These are phyloP conservation scores for Talaromyces atroroseus DNA, from an alignment of 2,329 filamentous ascomycete genomes.

Conservation along the genomic window DNA sequence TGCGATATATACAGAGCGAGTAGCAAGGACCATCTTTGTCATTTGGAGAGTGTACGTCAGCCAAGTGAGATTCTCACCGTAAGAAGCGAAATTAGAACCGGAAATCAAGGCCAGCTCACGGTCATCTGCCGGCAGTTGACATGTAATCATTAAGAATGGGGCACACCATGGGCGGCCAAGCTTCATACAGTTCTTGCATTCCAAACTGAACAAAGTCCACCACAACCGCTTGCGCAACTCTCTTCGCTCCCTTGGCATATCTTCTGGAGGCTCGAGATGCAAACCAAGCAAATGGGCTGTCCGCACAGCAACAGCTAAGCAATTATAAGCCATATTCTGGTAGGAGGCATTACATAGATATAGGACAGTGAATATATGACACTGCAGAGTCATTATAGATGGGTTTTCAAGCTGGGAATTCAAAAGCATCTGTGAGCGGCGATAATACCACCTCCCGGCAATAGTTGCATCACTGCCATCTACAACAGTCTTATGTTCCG, in stretches of 20 bases:
- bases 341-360: conserved; percentile 48
- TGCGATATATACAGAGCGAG: conserved; percentile 28
- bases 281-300: conserved; percentile 46
- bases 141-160: conserved; percentile 29
- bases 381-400: conserved; percentile 45
- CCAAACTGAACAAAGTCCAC: conserved; percentile 49
- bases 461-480: conserved; percentile 35
- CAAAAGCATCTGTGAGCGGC: conserved; percentile 43
- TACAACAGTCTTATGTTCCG: conserved; percentile 11
- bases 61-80: conserved; percentile 34
- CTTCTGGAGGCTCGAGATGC: conserved; percentile 41
- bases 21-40: conserved; percentile 31
- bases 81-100: conserved; percentile 28
- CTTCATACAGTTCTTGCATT: conserved; percentile 45
- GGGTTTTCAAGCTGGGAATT: conserved; percentile 45
- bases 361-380: conserved; percentile 40
- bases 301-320: conserved; percentile 38
- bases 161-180: conserved; percentile 43
- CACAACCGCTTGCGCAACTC: conserved; percentile 49
- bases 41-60: conserved; percentile 34
- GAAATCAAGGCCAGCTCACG: conserved; percentile 24
- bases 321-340: conserved; percentile 45
- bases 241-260: conserved; percentile 27
- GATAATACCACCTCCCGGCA: conserved; percentile 45
- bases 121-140: conserved; percentile 35